phyloP scores from a whole-genome alignment of 257 asterid genomes.

The Galeopsis tetrahit region DNA sequence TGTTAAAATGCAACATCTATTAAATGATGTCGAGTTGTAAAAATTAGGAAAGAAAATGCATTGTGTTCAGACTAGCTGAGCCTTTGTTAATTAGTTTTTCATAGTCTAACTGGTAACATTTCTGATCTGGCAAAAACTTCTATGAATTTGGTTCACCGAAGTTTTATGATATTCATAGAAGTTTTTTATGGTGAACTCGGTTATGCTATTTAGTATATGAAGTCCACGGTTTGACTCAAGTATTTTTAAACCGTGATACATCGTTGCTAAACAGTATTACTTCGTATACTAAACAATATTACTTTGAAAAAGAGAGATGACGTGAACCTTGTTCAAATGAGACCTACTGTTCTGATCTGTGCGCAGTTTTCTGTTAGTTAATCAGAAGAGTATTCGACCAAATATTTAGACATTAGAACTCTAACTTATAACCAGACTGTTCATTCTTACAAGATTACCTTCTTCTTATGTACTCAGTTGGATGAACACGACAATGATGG shows the following conservation, averaged over 20 bases:
- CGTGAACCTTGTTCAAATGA: too few relatives aligned
- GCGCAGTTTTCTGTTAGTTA: background rate
- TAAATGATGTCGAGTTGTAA: background rate
- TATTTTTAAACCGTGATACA: too few relatives aligned
- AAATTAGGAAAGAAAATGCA: constrained; percentile 13
- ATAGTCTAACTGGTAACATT: background rate
- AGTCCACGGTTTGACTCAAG: too few relatives aligned
- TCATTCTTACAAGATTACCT: constrained; percentile 12
- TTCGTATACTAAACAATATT: too few relatives aligned
- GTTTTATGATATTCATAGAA: too few relatives aligned
- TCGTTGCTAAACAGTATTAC: too few relatives aligned
- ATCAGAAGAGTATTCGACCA: background rate
- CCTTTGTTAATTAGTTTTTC: background rate
- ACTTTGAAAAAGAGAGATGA: too few relatives aligned
- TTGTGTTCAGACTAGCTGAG: background rate
- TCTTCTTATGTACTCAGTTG: constrained; percentile 57
- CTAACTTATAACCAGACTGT: constrained; percentile 11
- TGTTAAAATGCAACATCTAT: background rate
- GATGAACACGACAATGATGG: constrained; percentile 95
- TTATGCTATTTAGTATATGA: too few relatives aligned
- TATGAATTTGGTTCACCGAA: too few relatives aligned
- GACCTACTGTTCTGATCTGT: too few relatives aligned
- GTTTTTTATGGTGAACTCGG: too few relatives aligned
- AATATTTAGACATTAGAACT: background rate
- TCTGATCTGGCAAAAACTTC: background rate